A percentile compares a stretch with the other conserved stretches of the same genome.
Conservation (phyloP, 768 basidiomycete species). For the Gloeostereum incarnatum region DNA sequence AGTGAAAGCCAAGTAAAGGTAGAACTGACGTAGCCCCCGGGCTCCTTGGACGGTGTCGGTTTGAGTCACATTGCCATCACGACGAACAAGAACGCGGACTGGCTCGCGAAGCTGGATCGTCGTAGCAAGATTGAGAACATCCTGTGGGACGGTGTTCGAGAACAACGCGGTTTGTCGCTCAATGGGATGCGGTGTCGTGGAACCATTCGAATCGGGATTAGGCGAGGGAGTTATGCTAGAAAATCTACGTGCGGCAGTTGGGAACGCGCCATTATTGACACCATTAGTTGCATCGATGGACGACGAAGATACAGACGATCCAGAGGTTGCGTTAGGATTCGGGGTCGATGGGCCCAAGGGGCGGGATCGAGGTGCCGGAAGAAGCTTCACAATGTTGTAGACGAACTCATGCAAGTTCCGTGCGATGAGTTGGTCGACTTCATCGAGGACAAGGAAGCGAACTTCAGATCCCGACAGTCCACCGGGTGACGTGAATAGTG, state of each 20-base stretch:
- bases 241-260: conserved; percentile 42
- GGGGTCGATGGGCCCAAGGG: conserved; percentile 39
- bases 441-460: conserved; percentile 90
- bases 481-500: conserved; percentile 75
- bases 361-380: conserved; percentile 81
- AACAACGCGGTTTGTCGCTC: conserved; percentile 93
- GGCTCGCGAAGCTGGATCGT: conserved; percentile 93
- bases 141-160: conserved; percentile 96
- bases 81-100: conserved; percentile 92
- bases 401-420: conserved; percentile 95
- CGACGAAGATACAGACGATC: conserved; percentile 24
- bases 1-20: conserved; percentile 92
- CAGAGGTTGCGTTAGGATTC: conserved; percentile 22
- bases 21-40: conserved; percentile 88
- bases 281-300: conserved; percentile 41
- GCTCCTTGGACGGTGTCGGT: conserved; percentile 60
- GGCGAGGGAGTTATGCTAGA: conserved; percentile 46
- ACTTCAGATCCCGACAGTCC: conserved; percentile 79
- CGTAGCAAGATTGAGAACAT: conserved; percentile 92
- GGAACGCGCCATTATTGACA: conserved; percentile 25
- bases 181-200: conserved; percentile 26
- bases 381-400: conserved; percentile 82
- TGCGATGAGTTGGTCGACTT: conserved; percentile 96
- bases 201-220: conserved; percentile 25
- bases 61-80: conserved; percentile 76